These are phyloP conservation scores for Ganoderma meredithae DNA, from an alignment of 1,284 basidiomycete species.

Conservation along the genomic window DNA sequence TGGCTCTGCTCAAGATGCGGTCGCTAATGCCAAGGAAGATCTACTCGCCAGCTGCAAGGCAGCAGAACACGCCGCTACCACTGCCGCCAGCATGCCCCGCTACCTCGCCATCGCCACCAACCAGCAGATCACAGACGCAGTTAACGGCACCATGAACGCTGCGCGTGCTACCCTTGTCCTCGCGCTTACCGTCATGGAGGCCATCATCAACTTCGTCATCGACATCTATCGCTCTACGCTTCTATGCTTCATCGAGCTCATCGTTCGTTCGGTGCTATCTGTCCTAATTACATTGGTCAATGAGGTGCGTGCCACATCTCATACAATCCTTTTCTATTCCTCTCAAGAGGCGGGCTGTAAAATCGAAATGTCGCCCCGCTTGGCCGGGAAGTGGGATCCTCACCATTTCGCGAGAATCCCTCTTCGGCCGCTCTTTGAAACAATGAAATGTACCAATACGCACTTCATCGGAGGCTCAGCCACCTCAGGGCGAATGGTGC, in stretches of 20 bases:
- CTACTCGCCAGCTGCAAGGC: constrained; percentile 83
- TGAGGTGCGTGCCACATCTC: constrained; percentile 57
- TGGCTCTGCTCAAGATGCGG: constrained; percentile 69
- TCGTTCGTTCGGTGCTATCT: constrained; percentile 83
- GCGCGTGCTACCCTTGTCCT: constrained; percentile 78
- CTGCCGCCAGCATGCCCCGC: constrained; percentile 85
- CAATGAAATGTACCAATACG: no score
- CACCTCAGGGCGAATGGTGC: no score
- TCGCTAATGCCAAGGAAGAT: constrained; percentile 74
- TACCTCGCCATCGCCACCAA: constrained; percentile 89
- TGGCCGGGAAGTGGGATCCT: no score
- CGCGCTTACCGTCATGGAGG: constrained; percentile 83
- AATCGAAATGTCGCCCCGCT: no score
- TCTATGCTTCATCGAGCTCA: constrained; percentile 91
- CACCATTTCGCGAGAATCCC: no score
- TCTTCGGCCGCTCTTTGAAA: no score
- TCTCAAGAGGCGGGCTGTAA: no score
- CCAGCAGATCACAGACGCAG: constrained; percentile 75
- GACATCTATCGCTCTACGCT: constrained; percentile 92
- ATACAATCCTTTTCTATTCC: constrained; percentile 19
- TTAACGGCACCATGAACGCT: constrained; percentile 81
- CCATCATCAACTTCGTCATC: constrained; percentile 90
- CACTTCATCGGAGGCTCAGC: no score
- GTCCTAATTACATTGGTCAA: constrained; percentile 85
- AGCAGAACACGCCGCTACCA: constrained; percentile 83